These are phyloP conservation scores for Chytriomyces sp. DNA, from an alignment of 192 early-diverging fungal genomes.

Conservation along the genomic window DNA sequence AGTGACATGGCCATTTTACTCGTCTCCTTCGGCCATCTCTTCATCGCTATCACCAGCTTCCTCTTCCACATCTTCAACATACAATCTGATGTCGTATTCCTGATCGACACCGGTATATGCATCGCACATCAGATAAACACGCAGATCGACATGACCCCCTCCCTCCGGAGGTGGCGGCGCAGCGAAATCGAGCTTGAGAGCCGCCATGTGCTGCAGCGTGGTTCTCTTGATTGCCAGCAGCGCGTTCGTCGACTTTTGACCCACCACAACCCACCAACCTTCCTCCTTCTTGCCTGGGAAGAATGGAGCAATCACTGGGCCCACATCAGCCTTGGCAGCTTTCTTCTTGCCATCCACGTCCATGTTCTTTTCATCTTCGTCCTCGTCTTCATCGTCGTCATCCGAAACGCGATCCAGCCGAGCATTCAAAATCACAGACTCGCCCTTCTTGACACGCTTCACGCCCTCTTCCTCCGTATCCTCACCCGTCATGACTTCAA, in stretches of 20 bases:
- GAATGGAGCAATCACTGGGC: constrained; percentile 89
- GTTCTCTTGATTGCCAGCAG: constrained; percentile 90
- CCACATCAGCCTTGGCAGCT: constrained; percentile 50
- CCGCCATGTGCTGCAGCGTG: constrained; percentile 64
- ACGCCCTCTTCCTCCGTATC: constrained; percentile 56
- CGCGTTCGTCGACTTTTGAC: constrained; percentile 75
- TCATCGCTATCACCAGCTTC: constrained; percentile 36
- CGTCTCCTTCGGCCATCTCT: constrained; percentile 27
- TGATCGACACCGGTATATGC: constrained; percentile 94
- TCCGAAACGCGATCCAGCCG: constrained; percentile 83
- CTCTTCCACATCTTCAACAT: constrained; percentile 38
- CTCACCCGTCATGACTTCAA: constrained; percentile 56
- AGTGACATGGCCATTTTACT: constrained; percentile 3
- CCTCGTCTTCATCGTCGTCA: constrained; percentile 69
- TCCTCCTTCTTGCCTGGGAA: constrained; percentile 90
- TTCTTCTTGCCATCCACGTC: constrained; percentile 29
- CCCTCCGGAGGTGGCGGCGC: constrained; percentile 58
- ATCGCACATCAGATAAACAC: constrained; percentile 94
- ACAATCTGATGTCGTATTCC: constrained; percentile 68
- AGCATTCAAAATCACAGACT: constrained; percentile 70
- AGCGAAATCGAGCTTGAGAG: constrained; percentile 82
- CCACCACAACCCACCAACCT: constrained; percentile 97
- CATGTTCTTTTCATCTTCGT: constrained; percentile 24
- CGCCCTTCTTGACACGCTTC: constrained; percentile 54
- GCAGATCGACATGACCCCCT: constrained; percentile 54